phyloP scores from a whole-genome alignment of 495 filamentous ascomycete species.

The Podospora pseudocomata region DNA sequence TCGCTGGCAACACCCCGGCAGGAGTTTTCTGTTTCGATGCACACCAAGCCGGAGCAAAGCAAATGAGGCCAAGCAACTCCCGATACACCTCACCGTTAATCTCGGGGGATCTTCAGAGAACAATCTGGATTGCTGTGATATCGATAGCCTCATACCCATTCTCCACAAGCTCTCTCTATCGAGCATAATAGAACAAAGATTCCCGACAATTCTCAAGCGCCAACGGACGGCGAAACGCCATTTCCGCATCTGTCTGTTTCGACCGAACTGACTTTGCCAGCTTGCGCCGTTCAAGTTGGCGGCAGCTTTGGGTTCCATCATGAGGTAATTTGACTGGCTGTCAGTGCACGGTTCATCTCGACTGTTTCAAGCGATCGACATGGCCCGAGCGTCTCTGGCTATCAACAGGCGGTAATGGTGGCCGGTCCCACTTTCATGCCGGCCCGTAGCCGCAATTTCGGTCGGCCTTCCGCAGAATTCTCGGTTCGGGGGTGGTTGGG shows the following conservation, averaged over 20 bases:
- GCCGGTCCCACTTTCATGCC: background rate
- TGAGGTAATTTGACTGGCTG: background rate
- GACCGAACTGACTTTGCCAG: background rate
- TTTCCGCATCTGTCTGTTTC: background rate
- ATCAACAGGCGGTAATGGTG: background rate
- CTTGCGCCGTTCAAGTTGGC: conserved; percentile 1
- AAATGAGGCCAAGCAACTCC: conserved; percentile 2
- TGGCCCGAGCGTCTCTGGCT: background rate
- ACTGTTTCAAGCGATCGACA: background rate
- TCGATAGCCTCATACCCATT: background rate
- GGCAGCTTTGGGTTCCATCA: background rate
- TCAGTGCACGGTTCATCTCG: background rate
- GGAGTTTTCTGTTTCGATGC: background rate
- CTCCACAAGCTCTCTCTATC: background rate
- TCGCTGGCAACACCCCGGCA: background rate
- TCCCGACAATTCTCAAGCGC: background rate
- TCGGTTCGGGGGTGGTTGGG: background rate
- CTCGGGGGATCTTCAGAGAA: background rate
- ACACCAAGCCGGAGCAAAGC: conserved; percentile 6
- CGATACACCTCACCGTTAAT: background rate
- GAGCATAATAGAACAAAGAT: too few species aligned
- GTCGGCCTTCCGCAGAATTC: background rate
- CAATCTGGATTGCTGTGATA: background rate
- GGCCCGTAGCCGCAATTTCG: background rate
- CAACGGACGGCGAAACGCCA: conserved; percentile 3